phyloP scores from a whole-genome alignment of 768 basidiomycete genomes.

The Scleroderma citrinum region DNA sequence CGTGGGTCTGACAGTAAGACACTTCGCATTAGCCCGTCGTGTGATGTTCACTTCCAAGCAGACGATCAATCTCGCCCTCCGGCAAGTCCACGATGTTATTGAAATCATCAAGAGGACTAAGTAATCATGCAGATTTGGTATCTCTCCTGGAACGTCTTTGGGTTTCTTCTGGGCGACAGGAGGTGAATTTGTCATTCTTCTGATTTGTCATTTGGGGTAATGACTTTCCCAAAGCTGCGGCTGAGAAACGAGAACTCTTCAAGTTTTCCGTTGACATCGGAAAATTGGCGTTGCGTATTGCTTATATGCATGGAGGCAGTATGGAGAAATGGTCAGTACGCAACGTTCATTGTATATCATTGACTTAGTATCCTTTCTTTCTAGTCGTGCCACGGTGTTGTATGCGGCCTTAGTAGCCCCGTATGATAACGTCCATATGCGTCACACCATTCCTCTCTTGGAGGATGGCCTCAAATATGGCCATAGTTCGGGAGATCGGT shows the following conservation, averaged over 20 bases:
- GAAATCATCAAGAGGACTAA: not conserved
- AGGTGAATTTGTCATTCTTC: constrained; percentile 31
- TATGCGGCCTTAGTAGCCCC: constrained; percentile 60
- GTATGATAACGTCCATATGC: constrained; percentile 60
- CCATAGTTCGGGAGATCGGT: constrained; percentile 65
- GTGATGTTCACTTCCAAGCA: not conserved
- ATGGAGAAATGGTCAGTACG: constrained; percentile 59
- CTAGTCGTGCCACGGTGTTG: constrained; percentile 55
- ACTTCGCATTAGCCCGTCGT: not conserved
- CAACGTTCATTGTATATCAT: not conserved
- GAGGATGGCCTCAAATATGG: constrained; percentile 62
- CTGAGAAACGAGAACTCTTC: constrained; percentile 57
- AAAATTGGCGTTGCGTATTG: constrained; percentile 61
- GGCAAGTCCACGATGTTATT: not conserved
- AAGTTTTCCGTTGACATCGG: constrained; percentile 64
- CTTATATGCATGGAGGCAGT: constrained; percentile 55
- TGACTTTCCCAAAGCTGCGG: constrained; percentile 36
- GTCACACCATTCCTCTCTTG: constrained; percentile 53
- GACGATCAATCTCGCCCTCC: not conserved
- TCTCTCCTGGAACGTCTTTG: constrained; percentile 61
- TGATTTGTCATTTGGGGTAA: not conserved
- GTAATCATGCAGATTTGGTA: constrained; percentile 45
- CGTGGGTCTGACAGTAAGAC: constrained; percentile 57
- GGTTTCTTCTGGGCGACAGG: constrained; percentile 72
- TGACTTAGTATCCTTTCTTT: constrained; percentile 2